Evolutionary conservation across 805 yeast species (phyloP).

Genomic region (Kuraishia ogatae): DNA sequence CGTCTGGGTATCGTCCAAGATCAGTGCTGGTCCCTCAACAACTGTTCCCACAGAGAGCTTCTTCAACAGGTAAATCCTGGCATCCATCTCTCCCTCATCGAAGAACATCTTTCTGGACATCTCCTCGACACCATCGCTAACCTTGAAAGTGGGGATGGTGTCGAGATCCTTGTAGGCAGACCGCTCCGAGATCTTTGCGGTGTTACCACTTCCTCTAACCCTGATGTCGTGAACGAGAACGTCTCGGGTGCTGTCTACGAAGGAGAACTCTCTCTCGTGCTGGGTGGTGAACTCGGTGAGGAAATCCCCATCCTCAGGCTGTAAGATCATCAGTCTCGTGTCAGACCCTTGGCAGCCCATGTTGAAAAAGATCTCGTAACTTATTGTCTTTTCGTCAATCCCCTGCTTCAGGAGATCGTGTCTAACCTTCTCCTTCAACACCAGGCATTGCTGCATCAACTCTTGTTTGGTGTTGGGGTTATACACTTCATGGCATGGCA

Average conservation of each 20-base stretch:
- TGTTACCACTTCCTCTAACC: conserved; percentile 63
- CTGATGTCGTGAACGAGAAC: conserved; percentile 29
- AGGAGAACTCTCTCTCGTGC: conserved; percentile 25
- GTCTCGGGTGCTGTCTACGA: conserved; percentile 13
- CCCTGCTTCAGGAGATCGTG: conserved; percentile 23
- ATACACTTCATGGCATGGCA: conserved; percentile 15
- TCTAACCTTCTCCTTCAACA: conserved; percentile 8
- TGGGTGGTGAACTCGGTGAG: conserved; percentile 13
- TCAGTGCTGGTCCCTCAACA: conserved; percentile 22
- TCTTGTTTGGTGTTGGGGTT: conserved; percentile 6
- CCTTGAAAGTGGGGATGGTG: not conserved
- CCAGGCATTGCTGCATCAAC: conserved; percentile 9
- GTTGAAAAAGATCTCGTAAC: conserved; percentile 62
- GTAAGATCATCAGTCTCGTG: conserved; percentile 66
- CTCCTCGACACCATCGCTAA: not conserved
- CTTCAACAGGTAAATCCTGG: conserved; percentile 12
- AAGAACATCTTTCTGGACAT: conserved; percentile 9
- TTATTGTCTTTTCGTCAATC: conserved; percentile 8
- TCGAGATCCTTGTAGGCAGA: conserved; percentile 1
- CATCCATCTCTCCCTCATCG: conserved; percentile 15
- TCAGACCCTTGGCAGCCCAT: conserved; percentile 87
- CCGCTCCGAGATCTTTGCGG: conserved; percentile 1
- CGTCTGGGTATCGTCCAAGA: conserved; percentile 28
- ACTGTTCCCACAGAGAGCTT: conserved; percentile 14
- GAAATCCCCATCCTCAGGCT: conserved; percentile 15